Conservation (phyloP, 805 yeast genomes). For the Lipomyces japonicus region DNA sequence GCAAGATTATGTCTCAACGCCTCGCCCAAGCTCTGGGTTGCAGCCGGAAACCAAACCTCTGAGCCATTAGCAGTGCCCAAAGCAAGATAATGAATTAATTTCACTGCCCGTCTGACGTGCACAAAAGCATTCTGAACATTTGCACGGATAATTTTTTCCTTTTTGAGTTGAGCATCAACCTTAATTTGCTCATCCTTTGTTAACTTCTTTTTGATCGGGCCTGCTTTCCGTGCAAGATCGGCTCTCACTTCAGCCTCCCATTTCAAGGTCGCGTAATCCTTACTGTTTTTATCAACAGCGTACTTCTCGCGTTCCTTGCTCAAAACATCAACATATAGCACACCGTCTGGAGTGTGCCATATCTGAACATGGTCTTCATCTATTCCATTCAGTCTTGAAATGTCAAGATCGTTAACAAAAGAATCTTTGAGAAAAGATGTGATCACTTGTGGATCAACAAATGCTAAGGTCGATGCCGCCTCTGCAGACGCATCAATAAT, state of each 20-base stretch:
- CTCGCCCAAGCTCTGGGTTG: conserved; percentile 49
- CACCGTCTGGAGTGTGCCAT: conserved; percentile 68
- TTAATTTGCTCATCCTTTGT: conserved; percentile 71
- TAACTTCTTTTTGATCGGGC: conserved; percentile 46
- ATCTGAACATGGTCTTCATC: conserved; percentile 54
- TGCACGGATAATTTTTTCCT: conserved; percentile 57
- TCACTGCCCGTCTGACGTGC: conserved; percentile 48
- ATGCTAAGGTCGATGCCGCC: conserved; percentile 44
- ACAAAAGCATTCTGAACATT: conserved; percentile 42
- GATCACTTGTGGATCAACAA: conserved; percentile 55
- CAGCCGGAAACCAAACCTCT: conserved; percentile 66
- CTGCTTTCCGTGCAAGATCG: conserved; percentile 50
- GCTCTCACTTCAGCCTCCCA: conserved; percentile 87
- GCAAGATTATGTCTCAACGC: conserved; percentile 42
- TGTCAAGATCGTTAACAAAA: conserved; percentile 46
- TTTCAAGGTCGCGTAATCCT: conserved; percentile 76
- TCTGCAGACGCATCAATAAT: conserved; percentile 31
- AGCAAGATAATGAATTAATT: conserved; percentile 53
- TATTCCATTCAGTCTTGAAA: conserved; percentile 40
- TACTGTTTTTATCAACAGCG: conserved; percentile 63
- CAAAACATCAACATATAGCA: conserved; percentile 61
- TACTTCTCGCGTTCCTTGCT: conserved; percentile 43
- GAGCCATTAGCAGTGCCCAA: conserved; percentile 61
- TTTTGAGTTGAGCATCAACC: conserved; percentile 58
- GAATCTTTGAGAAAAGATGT: conserved; percentile 49